phyloP scores from a whole-genome alignment of 1,284 basidiomycete species.

The Microstroma glucosiphilum region DNA sequence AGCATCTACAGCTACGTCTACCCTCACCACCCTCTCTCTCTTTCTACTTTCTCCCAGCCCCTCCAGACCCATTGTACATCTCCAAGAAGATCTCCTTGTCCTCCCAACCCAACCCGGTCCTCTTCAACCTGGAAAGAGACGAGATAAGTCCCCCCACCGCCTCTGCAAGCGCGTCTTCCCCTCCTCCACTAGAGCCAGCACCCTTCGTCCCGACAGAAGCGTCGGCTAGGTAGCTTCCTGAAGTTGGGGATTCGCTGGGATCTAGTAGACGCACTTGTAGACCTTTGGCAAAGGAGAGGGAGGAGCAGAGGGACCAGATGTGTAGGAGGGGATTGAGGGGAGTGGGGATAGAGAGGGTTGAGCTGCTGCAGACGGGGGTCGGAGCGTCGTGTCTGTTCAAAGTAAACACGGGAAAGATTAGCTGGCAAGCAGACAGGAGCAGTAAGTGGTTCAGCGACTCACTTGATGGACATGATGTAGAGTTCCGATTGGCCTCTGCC shows the following conservation, averaged over 20 bases:
- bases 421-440: neutral
- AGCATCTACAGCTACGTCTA: no score
- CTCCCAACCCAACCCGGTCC: conserved; percentile 13
- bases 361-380: conserved; percentile 1
- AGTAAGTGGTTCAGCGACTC: neutral
- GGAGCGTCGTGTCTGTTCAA: conserved; percentile 6
- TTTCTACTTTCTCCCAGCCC: no score
- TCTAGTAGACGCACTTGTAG: conserved; percentile 3
- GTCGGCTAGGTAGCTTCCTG: neutral
- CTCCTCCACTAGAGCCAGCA: neutral
- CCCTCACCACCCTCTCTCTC: no score
- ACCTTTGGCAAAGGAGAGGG: neutral
- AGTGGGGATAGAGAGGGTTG: conserved; percentile 8
- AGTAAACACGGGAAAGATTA: neutral
- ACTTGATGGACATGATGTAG: conserved; percentile 13
- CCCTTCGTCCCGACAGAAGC: neutral
- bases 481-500: conserved; percentile 13
- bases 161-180: conserved; percentile 5
- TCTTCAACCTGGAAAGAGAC: neutral
- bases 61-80: neutral
- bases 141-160: conserved; percentile 2
- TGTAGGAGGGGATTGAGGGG: neutral
- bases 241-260: conserved; percentile 1
- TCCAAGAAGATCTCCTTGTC: conserved; percentile 15
- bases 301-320: conserved; percentile 4